phyloP scores from a whole-genome alignment of 140 eudicot genomes.

The Oenanthe javanica region DNA sequence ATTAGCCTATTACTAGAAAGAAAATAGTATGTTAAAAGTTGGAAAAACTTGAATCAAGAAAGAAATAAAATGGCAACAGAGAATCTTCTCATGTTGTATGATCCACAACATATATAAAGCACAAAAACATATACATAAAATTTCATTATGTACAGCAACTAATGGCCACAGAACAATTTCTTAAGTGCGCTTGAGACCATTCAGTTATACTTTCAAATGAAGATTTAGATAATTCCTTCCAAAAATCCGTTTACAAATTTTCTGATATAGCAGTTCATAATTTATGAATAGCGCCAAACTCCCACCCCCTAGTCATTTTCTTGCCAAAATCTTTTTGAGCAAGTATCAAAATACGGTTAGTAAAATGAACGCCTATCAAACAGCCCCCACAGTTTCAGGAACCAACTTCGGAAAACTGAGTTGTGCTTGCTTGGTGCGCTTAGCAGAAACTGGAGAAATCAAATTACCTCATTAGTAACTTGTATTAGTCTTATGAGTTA shows the following conservation, averaged over 20 bases:
- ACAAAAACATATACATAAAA: not conserved
- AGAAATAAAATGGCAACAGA: not conserved
- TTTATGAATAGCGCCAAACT: not conserved
- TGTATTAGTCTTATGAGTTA: not conserved
- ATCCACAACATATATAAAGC: not conserved
- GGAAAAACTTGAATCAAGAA: not conserved
- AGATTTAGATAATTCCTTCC: not conserved
- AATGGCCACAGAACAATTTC: not conserved
- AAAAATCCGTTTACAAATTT: not conserved
- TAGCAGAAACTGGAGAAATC: slow-evolving; percentile 28
- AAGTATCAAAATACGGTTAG: not conserved
- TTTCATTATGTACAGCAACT: slow-evolving; percentile 1
- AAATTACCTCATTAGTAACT: slow-evolving; percentile 5
- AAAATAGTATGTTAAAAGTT: too few species aligned
- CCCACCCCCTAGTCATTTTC: not conserved
- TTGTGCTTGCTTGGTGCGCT: slow-evolving; percentile 55
- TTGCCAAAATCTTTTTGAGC: not conserved
- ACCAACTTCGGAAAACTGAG: slow-evolving; percentile 35
- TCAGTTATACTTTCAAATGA: not conserved
- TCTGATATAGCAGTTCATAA: not conserved
- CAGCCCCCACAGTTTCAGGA: slow-evolving; percentile 36
- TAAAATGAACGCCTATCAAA: slow-evolving; percentile 4
- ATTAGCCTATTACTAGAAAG: not conserved
- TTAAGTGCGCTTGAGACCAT: not conserved
- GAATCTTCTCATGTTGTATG: not conserved